Percentiles rank a stretch among this genome's conserved stretches.
phyloP scores from a whole-genome alignment of 1,284 basidiomycete species.

The Cutaneotrichosporon cutaneum region DNA sequence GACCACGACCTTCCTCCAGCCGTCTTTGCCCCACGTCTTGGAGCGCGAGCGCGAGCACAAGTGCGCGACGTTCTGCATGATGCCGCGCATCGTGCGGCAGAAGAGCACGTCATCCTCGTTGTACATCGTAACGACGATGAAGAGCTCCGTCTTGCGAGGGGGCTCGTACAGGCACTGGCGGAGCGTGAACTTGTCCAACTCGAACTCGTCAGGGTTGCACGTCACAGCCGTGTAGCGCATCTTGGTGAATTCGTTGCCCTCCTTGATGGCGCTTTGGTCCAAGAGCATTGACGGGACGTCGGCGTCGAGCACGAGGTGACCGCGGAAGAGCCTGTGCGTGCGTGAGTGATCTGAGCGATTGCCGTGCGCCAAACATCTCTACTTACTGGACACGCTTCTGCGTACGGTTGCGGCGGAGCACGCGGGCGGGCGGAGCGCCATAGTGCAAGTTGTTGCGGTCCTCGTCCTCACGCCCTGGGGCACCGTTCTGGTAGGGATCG shows the following conservation, averaged over 20 bases:
- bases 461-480: slow-evolving; percentile 40
- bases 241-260: slow-evolving; percentile 86
- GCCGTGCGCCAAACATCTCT: background rate
- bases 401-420: slow-evolving; percentile 83
- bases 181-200: slow-evolving; percentile 73
- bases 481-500: slow-evolving; percentile 19
- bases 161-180: slow-evolving; percentile 79
- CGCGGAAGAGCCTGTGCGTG: slow-evolving; percentile 69
- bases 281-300: slow-evolving; percentile 81
- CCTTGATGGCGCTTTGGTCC: slow-evolving; percentile 69
- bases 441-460: slow-evolving; percentile 58
- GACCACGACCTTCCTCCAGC: slow-evolving; percentile 86
- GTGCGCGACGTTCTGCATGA: slow-evolving; percentile 71
- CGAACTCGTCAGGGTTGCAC: slow-evolving; percentile 87
- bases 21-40: slow-evolving; percentile 93
- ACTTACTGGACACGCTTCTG: slow-evolving; percentile 79
- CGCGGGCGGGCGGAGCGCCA: slow-evolving; percentile 79
- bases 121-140: slow-evolving; percentile 77
- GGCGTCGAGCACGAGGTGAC: slow-evolving; percentile 84
- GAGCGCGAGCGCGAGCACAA: slow-evolving; percentile 55
- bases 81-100: slow-evolving; percentile 85
- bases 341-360: slow-evolving; percentile 1
- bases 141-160: slow-evolving; percentile 71
- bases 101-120: slow-evolving; percentile 75
- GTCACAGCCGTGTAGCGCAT: slow-evolving; percentile 94